Evolutionary conservation across 148 eudicot species (phyloP).

Genomic region (Pouteria glomerata): DNA sequence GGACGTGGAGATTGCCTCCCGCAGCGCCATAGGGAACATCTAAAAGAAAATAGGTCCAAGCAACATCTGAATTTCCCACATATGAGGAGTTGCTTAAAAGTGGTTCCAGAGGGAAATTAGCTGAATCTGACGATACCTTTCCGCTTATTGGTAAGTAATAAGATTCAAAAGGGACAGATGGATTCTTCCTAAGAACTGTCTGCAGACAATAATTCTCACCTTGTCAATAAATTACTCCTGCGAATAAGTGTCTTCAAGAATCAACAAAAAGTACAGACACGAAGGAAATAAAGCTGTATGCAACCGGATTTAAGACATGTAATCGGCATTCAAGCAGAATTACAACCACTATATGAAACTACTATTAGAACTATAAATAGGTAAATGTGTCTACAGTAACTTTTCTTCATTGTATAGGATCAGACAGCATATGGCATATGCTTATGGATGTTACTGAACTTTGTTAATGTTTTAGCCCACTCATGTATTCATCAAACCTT

Average conservation of each 20-base stretch:
- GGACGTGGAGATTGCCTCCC: conserved; percentile 72
- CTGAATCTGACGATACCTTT: conserved; percentile 34
- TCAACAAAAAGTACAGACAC: conserved; percentile 11
- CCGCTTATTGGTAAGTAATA: conserved; percentile 52
- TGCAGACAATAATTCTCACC: conserved; percentile 48
- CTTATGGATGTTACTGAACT: not conserved
- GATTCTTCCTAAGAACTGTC: conserved; percentile 65
- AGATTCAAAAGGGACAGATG: conserved; percentile 64
- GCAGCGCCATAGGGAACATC: conserved; percentile 78
- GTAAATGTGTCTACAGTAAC: not conserved
- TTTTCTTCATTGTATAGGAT: not conserved
- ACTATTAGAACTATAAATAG: not conserved
- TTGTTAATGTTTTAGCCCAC: not conserved
- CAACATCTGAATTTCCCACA: conserved; percentile 19
- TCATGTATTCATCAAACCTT: not conserved
- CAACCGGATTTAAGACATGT: not conserved
- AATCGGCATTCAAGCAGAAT: not conserved
- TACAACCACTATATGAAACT: not conserved
- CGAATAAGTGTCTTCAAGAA: conserved; percentile 21
- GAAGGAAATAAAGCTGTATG: not conserved
- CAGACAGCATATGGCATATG: conserved; percentile 5
- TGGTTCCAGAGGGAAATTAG: conserved; percentile 64
- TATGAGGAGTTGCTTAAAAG: conserved; percentile 54
- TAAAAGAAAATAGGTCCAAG: conserved; percentile 75
- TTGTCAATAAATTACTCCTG: conserved; percentile 36